Conservation (phyloP, 164 flowering plant genomes). For the Berberis thunbergii region DNA sequence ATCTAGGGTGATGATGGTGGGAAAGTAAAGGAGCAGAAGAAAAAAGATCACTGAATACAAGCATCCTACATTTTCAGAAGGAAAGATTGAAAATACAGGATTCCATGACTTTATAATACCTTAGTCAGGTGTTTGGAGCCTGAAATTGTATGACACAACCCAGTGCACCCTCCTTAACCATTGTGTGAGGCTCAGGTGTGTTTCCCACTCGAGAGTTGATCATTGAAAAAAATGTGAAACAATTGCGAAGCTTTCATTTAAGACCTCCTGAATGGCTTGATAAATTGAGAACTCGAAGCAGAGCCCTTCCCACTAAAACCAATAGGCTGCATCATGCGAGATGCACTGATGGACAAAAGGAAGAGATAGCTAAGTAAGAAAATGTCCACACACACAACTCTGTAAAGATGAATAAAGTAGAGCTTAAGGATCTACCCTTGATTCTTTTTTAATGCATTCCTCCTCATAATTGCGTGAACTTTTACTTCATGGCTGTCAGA, state of each 20-base stretch:
- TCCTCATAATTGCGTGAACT: conserved; percentile 53
- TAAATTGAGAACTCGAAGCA: conserved; percentile 27
- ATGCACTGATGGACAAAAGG: conserved; percentile 18
- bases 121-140: too few relatives aligned
- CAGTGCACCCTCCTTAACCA: conserved; percentile 76
- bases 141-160: too few relatives aligned
- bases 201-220: neutral
- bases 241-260: conserved; percentile 1
- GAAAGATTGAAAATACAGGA: too few relatives aligned
- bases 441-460: conserved; percentile 30
- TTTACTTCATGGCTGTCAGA: conserved; percentile 55
- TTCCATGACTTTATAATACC: too few relatives aligned
- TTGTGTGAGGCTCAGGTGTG: neutral
- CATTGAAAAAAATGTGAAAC: neutral
- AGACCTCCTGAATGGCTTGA: conserved; percentile 18
- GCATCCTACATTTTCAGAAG: too few relatives aligned
- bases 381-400: neutral
- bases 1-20: too few relatives aligned
- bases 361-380: neutral
- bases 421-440: conserved; percentile 23
- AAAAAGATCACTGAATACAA: too few relatives aligned
- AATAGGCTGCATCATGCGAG: conserved; percentile 19
- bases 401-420: neutral
- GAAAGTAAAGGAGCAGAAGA: too few relatives aligned
- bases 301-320: conserved; percentile 19